Evolutionary conservation across 306 rosid species (phyloP), one percentile per base, ranked within the genome.

Genomic region (Fragaria iinumae): DNA sequence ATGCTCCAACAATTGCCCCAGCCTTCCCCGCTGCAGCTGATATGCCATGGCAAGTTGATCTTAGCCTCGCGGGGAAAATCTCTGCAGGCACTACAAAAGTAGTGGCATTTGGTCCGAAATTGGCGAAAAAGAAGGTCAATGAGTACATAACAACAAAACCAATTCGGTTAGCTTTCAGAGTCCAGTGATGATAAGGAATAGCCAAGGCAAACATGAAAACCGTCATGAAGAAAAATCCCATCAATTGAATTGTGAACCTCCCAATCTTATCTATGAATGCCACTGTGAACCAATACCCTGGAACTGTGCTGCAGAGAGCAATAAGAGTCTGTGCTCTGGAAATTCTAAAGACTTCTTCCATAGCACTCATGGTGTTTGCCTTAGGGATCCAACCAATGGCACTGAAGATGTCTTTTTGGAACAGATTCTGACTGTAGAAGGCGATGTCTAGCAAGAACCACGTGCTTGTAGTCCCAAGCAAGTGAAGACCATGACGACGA

Each of bases 241-340:
- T 88, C 52, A 90, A 53, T 32, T 93, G 97, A 18, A 93, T 93
- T 11, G 86, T 50, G 38, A 90, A 90, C 43, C 98, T 78, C 44
- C 98, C 98, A 0, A 91, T 84, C 67, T 18, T 80, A 49, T 91
- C 98, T 7, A 91, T 93, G 18, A 93, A 59, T 4, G 85, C 89
- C 66, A 93, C 98, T 0, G 98, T 93, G 80, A 93, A 90, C 97
- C 98, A 91, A 71, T 93, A 93, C 2, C 98, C 97, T 0, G 98
- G 98, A 4, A 90, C 97, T 1, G 89, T 93, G 75, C 96, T 91
- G 86, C 97, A 91, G 0, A 93, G 89, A 4, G 98, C 98, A 25
- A 93, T 93, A 0, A 93, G 89, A 2, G 97, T 93, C 73, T 91
- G 97, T 27, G 97, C 98, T 78, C 92, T 86, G 4, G 87, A 92